Evolutionary conservation across 177 flowering plant genomes (phyloP), one percentile per base, ranked within the genome.

Genomic region (Tripterygium wilfordii): DNA sequence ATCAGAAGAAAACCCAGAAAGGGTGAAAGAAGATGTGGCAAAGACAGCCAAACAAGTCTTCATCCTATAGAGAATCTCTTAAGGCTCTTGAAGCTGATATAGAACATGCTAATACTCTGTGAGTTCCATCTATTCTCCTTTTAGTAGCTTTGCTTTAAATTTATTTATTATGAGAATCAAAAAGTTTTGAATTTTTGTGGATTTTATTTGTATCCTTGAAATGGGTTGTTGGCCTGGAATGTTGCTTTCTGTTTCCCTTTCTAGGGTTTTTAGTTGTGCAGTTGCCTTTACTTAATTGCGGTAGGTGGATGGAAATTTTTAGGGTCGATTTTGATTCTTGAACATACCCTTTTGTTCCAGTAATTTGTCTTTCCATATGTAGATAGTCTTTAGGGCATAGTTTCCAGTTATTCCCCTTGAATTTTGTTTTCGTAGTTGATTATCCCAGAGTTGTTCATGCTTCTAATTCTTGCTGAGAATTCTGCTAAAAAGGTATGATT

Each of bases 51-150:
- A 48, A 37, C 16, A 63, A 32, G 39, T 68, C 78, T 47, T 76
- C 73, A 46, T 76, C 72, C 43, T 77, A 49, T 50, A 66, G 53
- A 49, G 85, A 80, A 61, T 80, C 85, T 26, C 31, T 80, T 37
- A 77, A 74, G 62, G 63, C 73, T 36, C 78, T 79, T 54, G 82
- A 79, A 65, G 82, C 78, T 60, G 85, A 79, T 61, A 59, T 79
- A 26, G 76, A 69, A 29, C 79, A 74, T 67, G 85, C 82, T 46
- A 79, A 76, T 51, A 60, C 13, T 50, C 17, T 76, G 82, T 79
- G 53, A 65, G 77, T 50, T 53, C 25, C 14, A 14, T 35, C 1
- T 10, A 9, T 5, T 20, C 15, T 26, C 14, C 21, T n/a, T 42
- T 31, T 9, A 28, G 30, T 10, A 4, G 7, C 30, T 32, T n/a